phyloP scores from a whole-genome alignment of 805 yeast genomes.

The Saccharomycopsis sp. region DNA sequence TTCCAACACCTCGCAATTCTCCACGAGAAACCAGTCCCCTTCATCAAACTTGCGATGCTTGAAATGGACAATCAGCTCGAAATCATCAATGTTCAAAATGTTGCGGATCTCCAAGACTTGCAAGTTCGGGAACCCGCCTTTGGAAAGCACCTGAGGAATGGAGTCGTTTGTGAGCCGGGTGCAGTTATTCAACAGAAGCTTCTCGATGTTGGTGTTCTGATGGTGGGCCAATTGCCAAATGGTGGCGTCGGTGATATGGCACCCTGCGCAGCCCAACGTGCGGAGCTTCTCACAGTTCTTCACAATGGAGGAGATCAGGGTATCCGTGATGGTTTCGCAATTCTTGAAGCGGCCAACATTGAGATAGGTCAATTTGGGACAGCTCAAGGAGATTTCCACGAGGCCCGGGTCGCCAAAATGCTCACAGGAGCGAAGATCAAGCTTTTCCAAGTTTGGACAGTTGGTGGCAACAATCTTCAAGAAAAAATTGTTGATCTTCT shows the following conservation, averaged over 20 bases:
- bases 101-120: slow-evolving; percentile 73
- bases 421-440: slow-evolving; percentile 83
- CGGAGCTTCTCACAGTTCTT: slow-evolving; percentile 43
- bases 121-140: slow-evolving; percentile 45
- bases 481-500: slow-evolving; percentile 49
- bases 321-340: slow-evolving; percentile 63
- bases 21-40: slow-evolving; percentile 52
- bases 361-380: slow-evolving; percentile 47
- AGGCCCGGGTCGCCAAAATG: slow-evolving; percentile 67
- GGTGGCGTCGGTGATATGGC: slow-evolving; percentile 64
- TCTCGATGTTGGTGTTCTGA: slow-evolving; percentile 40
- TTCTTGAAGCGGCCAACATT: slow-evolving; percentile 74
- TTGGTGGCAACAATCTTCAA: slow-evolving; percentile 41
- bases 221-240: slow-evolving; percentile 70
- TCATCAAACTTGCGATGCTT: slow-evolving; percentile 41
- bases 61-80: slow-evolving; percentile 60
- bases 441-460: slow-evolving; percentile 50
- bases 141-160: slow-evolving; percentile 38
- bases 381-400: slow-evolving; percentile 52
- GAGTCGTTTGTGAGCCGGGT: slow-evolving; percentile 46
- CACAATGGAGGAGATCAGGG: slow-evolving; percentile 50
- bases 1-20: slow-evolving; percentile 68
- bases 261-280: slow-evolving; percentile 86
- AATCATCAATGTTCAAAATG: slow-evolving; percentile 44
- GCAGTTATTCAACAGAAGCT: slow-evolving; percentile 74